phyloP scores from a whole-genome alignment of 768 basidiomycete genomes.

The Zangia roseola region DNA sequence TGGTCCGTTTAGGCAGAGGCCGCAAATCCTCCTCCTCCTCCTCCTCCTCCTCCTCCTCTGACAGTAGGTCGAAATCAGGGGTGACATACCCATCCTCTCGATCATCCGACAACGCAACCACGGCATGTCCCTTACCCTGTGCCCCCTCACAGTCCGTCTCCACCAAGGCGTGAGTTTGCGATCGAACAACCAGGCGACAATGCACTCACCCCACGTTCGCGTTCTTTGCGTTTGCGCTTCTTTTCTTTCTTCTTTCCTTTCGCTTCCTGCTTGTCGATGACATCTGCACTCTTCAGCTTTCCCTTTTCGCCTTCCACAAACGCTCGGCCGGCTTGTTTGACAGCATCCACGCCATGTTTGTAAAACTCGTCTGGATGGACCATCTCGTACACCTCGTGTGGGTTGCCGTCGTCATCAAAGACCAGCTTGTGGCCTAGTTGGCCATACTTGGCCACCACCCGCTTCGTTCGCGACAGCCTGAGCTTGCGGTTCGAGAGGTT shows the following conservation, averaged over 20 bases:
- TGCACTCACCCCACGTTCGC: constrained; percentile 44
- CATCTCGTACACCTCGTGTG: constrained; percentile 83
- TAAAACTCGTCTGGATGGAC: constrained; percentile 72
- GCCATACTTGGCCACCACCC: constrained; percentile 60
- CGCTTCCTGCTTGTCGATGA: constrained; percentile 76
- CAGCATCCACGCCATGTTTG: constrained; percentile 62
- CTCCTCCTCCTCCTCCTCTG: constrained; percentile 38
- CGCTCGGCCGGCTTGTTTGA: constrained; percentile 59
- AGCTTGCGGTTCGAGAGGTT: constrained; percentile 87
- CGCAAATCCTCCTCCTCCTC: constrained; percentile 26
- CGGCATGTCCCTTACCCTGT: constrained; percentile 17
- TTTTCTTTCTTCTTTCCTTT: constrained; percentile 88
- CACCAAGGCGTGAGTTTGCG: neutral
- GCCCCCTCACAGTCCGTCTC: constrained; percentile 27
- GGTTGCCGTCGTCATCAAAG: constrained; percentile 85
- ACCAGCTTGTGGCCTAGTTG: constrained; percentile 70
- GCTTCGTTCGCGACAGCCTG: constrained; percentile 72
- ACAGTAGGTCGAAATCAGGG: constrained; percentile 62
- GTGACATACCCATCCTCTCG: constrained; percentile 73
- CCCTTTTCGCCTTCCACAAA: constrained; percentile 75
- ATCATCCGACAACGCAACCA: constrained; percentile 38
- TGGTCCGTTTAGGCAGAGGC: constrained; percentile 35
- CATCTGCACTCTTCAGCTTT: constrained; percentile 69
- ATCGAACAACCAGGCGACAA: neutral
- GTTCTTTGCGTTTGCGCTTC: constrained; percentile 88